A percentile compares a stretch with the other conserved stretches of the same genome.
phyloP scores from a whole-genome alignment of 2,329 filamentous ascomycete genomes.

The Tolypocladium paradoxum region DNA sequence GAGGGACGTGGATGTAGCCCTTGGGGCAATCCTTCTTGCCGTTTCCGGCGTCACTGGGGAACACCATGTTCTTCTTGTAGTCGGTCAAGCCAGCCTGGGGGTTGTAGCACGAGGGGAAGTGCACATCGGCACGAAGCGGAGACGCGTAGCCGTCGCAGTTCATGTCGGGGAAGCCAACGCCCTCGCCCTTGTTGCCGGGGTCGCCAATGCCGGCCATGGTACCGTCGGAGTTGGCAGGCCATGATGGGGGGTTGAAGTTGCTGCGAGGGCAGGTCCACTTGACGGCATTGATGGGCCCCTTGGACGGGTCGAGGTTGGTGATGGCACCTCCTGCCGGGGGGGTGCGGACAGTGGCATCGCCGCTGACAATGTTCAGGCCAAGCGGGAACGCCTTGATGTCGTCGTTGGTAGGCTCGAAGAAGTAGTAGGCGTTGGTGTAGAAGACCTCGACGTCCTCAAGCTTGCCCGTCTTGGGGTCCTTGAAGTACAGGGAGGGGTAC shows the following conservation, averaged over 20 bases:
- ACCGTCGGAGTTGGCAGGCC: constrained; percentile 44
- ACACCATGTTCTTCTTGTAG: constrained; percentile 56
- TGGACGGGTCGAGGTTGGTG: constrained; percentile 38
- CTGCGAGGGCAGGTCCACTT: constrained; percentile 53
- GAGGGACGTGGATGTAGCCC: constrained; percentile 43
- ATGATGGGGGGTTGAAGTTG: constrained; percentile 37
- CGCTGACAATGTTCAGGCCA: constrained; percentile 61
- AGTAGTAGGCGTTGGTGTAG: constrained; percentile 71
- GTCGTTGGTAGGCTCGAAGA: constrained; percentile 55
- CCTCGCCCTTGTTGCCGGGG: constrained; percentile 41
- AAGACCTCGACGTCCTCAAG: constrained; percentile 58
- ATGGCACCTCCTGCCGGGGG: constrained; percentile 42
- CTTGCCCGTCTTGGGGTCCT: constrained; percentile 48
- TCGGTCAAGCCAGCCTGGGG: constrained; percentile 47
- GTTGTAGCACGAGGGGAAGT: constrained; percentile 68
- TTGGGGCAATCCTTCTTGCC: constrained; percentile 43
- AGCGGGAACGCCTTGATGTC: constrained; percentile 58
- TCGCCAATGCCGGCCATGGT: constrained; percentile 43
- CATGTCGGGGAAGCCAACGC: constrained; percentile 57
- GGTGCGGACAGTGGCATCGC: constrained; percentile 47
- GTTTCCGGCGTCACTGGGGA: constrained; percentile 36
- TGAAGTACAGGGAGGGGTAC: constrained; percentile 62
- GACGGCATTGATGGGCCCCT: constrained; percentile 40
- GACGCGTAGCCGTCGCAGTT: constrained; percentile 55
- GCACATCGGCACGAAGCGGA: constrained; percentile 54